Percentiles rank a stretch among this genome's conserved stretches.
Evolutionary conservation across 805 yeast genomes (phyloP).

Genomic region (Monosporozyma aquatica): DNA sequence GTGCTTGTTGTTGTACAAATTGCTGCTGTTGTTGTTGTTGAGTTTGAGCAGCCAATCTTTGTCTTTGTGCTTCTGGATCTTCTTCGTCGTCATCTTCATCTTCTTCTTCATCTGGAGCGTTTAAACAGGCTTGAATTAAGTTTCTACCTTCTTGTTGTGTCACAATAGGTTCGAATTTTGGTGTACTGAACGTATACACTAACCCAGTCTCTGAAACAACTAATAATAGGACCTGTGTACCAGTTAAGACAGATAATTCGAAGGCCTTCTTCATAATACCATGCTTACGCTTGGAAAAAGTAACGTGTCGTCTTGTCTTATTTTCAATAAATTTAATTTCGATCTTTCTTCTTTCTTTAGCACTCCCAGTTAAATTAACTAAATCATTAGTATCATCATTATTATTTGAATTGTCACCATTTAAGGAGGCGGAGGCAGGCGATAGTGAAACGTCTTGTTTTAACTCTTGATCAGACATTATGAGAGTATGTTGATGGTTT

Average conservation of each 20-base stretch:
- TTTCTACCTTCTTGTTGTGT: constrained; percentile 97
- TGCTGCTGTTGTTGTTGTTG: constrained; percentile 1
- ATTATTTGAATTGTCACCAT: not conserved
- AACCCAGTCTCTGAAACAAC: constrained; percentile 98
- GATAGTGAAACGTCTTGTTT: constrained; percentile 2
- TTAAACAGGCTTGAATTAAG: constrained; percentile 91
- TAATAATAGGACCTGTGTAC: constrained; percentile 88
- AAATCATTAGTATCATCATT: not conserved
- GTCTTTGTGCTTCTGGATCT: constrained; percentile 32
- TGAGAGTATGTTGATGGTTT: not conserved
- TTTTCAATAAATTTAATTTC: constrained; percentile 97
- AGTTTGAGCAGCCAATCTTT: constrained; percentile 7
- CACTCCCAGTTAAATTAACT: not conserved
- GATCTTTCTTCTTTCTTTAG: constrained; percentile 72
- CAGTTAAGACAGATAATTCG: constrained; percentile 91
- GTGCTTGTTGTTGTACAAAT: constrained; percentile 2
- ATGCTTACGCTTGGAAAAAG: constrained; percentile 95
- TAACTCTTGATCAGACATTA: constrained; percentile 4
- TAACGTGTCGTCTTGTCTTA: constrained; percentile 94
- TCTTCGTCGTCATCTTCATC: constrained; percentile 57
- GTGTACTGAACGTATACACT: constrained; percentile 97
- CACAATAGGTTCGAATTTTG: constrained; percentile 94
- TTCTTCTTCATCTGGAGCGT: constrained; percentile 85
- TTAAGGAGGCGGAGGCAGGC: constrained; percentile 1
- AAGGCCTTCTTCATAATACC: constrained; percentile 99